Evolutionary conservation across 2,329 filamentous ascomycete species (phyloP), one percentile per base, ranked within the genome.

Genomic region (Macrophomina tecta): DNA sequence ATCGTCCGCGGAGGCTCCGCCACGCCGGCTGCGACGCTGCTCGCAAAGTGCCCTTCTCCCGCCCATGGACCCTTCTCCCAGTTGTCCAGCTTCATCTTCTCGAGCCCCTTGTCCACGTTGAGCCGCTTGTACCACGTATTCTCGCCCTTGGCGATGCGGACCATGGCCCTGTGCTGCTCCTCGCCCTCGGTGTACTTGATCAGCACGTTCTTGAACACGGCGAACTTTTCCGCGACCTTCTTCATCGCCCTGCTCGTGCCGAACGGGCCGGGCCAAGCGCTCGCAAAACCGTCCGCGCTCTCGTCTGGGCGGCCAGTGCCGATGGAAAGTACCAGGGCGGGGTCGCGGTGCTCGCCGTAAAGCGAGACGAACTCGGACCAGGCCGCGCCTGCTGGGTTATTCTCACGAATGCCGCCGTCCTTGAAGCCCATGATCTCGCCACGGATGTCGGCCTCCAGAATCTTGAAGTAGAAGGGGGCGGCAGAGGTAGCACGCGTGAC

Each of bases 151-250:
- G 82, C 82, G 32, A 82, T 79, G 30, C 78, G 76, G 9, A 80
- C 75, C 81, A 83, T 83, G 64, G 78, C 78, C 46, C 81, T 76
- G 69, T 84, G 82, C 65, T 80, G 76, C 51, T 80, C 77, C 69
- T 84, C 82, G 42, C 82, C 82, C 70, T 84, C 82, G 5, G 82
- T 84, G 72, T 84, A 84, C 67, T 84, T 84, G 75, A 84, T 82
- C 61, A 84, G 71, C 28, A 84, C 71, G 60, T 84, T 83, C 53
- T 81, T 82, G 69, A 84, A 78, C 1, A 84, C 81, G 5, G 82
- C 82, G 38, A 82, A 77, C 71, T 83, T 84, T 66, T 84, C 82
- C 9, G 82, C 77, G 72, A 79, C 78, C 63, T 82, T 82, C 68
- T 78, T 78, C 62, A 83, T 73, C 12, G 81, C 67, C 0, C 73